A percentile compares a stretch with the other conserved stretches of the same genome.
phyloP scores from a whole-genome alignment of 2,329 filamentous ascomycete genomes.

The Sporothrix euskadiensis region DNA sequence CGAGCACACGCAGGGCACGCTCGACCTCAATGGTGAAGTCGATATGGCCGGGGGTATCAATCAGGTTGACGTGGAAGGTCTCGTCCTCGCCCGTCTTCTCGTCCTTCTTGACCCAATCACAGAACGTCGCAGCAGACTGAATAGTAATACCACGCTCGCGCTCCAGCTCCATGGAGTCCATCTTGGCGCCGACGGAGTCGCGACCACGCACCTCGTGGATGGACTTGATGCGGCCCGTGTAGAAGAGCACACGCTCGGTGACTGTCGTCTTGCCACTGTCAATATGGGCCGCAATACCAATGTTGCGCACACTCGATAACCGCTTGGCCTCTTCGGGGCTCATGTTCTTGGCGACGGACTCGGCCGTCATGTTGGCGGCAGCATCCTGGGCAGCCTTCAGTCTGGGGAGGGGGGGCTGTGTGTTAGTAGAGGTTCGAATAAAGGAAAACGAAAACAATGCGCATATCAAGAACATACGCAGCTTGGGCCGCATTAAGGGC shows the following conservation, averaged over 20 bases:
- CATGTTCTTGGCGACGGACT: conserved; percentile 74
- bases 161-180: conserved; percentile 99
- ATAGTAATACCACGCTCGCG: conserved; percentile 99
- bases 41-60: conserved; percentile 97
- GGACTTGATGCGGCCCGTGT: conserved; percentile 92
- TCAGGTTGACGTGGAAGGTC: conserved; percentile 96
- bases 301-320: conserved; percentile 84
- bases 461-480: conserved; percentile 40
- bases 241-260: conserved; percentile 95
- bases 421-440: not conserved
- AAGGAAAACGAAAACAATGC: not conserved
- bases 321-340: conserved; percentile 75
- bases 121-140: conserved; percentile 96
- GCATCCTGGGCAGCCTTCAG: conserved; percentile 57
- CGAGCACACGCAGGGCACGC: conserved; percentile 87
- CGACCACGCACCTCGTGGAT: conserved; percentile 97
- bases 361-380: conserved; percentile 52
- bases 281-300: conserved; percentile 99
- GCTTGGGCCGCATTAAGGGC: conserved; percentile 42
- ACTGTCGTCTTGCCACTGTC: conserved; percentile 97
- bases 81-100: conserved; percentile 70
- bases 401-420: conserved; percentile 34
- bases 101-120: conserved; percentile 89
- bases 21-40: conserved; percentile 99
- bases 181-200: conserved; percentile 95